phyloP scores from a whole-genome alignment of 108 stramenopile genomes.

The Nannochloropsis gaditana region DNA sequence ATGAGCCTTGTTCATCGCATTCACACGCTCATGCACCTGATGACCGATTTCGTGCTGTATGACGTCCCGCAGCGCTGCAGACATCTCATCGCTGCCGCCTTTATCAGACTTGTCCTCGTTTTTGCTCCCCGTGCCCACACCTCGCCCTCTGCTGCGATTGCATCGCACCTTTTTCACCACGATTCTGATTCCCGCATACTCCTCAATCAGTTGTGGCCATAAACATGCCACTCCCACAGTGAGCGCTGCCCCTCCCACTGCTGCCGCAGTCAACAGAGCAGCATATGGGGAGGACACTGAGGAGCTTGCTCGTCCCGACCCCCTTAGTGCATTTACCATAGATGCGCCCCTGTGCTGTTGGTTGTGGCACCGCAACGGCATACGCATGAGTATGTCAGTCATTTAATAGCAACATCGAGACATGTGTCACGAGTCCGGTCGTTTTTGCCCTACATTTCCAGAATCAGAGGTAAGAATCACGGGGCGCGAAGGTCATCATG shows the following conservation, averaged over 20 bases:
- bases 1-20: neutral
- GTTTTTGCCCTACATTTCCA: no score
- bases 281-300: neutral
- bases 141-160: constrained; percentile 5
- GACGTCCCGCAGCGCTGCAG: neutral
- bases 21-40: neutral
- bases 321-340: no score
- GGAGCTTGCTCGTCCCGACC: neutral
- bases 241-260: neutral
- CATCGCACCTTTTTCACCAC: neutral
- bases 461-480: no score
- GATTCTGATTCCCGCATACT: neutral
- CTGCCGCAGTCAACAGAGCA: neutral
- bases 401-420: no score
- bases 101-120: no score
- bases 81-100: neutral
- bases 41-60: neutral
- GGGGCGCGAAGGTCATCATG: no score
- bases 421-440: no score
- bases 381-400: no score
- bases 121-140: neutral
- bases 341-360: no score
- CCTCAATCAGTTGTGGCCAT: constrained; percentile 3
- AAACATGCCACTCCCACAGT: neutral
- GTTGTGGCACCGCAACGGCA: no score